Evolutionary conservation across 164 flowering plant genomes (phyloP).

Genomic region (Vitis labrusca): DNA sequence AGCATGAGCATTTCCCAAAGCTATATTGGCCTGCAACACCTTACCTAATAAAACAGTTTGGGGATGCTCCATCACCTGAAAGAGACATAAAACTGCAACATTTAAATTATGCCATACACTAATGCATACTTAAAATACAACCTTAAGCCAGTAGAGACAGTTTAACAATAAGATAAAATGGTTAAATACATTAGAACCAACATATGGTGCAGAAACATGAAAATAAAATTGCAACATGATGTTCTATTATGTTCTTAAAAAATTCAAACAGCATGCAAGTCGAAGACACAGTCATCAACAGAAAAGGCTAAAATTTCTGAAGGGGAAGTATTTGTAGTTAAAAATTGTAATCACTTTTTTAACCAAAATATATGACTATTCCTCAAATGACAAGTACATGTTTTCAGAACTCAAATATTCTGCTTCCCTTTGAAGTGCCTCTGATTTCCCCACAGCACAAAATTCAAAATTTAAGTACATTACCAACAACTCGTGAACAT

Average conservation of each 20-base stretch:
- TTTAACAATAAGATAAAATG: background rate
- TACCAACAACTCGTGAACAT: no score
- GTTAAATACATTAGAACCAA: background rate
- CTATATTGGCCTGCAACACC: slow-evolving; percentile 57
- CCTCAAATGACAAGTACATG: background rate
- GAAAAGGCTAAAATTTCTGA: no score
- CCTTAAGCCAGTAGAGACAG: background rate
- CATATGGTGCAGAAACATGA: no score
- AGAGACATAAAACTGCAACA: slow-evolving; percentile 9
- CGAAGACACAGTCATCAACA: no score
- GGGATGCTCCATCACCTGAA: slow-evolving; percentile 80
- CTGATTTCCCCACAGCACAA: no score
- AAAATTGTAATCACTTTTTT: background rate
- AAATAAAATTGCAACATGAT: no score
- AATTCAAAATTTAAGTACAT: no score
- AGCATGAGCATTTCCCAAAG: slow-evolving; percentile 50
- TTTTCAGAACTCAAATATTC: no score
- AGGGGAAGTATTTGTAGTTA: no score
- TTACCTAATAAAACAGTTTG: slow-evolving; percentile 62
- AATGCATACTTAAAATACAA: background rate
- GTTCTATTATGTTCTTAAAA: no score
- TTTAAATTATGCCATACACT: background rate
- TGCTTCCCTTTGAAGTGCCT: no score
- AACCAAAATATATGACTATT: background rate
- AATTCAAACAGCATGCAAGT: no score